These are phyloP conservation scores for Eutypella sp. DNA, from an alignment of 2,329 filamentous ascomycete genomes.

Conservation along the genomic window DNA sequence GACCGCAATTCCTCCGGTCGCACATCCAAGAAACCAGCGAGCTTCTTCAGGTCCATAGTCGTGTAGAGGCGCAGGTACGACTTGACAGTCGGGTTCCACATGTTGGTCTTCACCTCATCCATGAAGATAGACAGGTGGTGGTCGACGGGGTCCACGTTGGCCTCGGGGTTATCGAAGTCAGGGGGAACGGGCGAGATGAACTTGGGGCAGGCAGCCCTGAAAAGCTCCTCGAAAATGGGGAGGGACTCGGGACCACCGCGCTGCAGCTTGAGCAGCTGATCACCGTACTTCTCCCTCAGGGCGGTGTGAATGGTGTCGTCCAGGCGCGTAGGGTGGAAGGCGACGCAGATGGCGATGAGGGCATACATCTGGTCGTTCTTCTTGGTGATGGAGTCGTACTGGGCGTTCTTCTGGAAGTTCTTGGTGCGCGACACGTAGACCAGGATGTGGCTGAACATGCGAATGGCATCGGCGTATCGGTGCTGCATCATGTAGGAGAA, in stretches of 20 bases:
- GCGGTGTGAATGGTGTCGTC: conserved; percentile 99
- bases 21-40: conserved; percentile 94
- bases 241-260: conserved; percentile 92
- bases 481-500: conserved; percentile 99
- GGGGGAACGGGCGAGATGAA: conserved; percentile 97
- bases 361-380: conserved; percentile 99
- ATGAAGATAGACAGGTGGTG: conserved; percentile 98
- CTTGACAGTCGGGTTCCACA: conserved; percentile 96
- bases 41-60: conserved; percentile 98
- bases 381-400: conserved; percentile 98
- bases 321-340: conserved; percentile 92
- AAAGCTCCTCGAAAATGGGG: conserved; percentile 96
- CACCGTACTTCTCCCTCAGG: conserved; percentile 97
- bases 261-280: conserved; percentile 95
- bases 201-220: conserved; percentile 96
- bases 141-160: conserved; percentile 95
- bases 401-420: conserved; percentile 99
- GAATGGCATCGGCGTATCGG: conserved; percentile 97
- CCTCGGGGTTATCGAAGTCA: conserved; percentile 93
- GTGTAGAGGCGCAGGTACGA: conserved; percentile 99
- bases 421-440: conserved; percentile 98
- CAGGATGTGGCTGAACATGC: conserved; percentile 99
- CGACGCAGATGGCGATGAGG: conserved; percentile 96
- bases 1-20: conserved; percentile 92
- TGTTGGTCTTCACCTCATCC: conserved; percentile 99